Evolutionary conservation across 768 basidiomycete species (phyloP), one percentile per base, ranked within the genome.

Genomic region (Boletus huronensis): DNA sequence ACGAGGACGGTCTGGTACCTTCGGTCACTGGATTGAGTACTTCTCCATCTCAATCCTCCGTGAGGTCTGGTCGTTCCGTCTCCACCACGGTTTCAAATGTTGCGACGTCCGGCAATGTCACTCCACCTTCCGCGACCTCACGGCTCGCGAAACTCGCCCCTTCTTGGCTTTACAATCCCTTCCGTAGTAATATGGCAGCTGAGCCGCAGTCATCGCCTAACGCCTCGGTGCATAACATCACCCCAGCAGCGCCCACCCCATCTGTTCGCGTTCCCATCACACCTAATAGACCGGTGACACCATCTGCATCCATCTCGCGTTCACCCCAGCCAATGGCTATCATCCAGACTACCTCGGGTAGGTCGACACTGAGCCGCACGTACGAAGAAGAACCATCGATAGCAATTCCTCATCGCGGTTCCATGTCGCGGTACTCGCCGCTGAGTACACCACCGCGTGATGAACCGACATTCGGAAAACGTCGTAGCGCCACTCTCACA

Each of bases 91-190:
- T 55, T 19, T 68, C 67, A 16, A 55, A 68, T 47, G 65, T 48
- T 36, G 55, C 53, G 17, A 56, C 64, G 17, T 34, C 44, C 2
- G 59, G 55, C 26, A 55, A 54, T 28, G 26, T 50, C 43, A 58
- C 59, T 13, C 65, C 64, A 21, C 66, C 69, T 38, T 58, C 74
- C 21, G 60, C 64, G 21, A 61, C 72, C 39, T 63, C 67, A 6
- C 78, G 77, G 26, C 65, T 71, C 11, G 83, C 87, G 2, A 88
- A 83, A 62, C 76, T 89, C 38, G 75, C 88, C 1, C 81, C 88
- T 2, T 78, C 85, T n/a, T 91, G 90, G 90, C 70, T 91, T 11
- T 86, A 90, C 69, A 88, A 84, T 62, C 80, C 85, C 6, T 91
- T 92, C 68, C 76, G 87, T 32, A 83, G 79, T 54, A 79, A 75